Base-by-base conservation (phyloP, 768 basidiomycete species). In the Leccinum ochraceum region DNA sequence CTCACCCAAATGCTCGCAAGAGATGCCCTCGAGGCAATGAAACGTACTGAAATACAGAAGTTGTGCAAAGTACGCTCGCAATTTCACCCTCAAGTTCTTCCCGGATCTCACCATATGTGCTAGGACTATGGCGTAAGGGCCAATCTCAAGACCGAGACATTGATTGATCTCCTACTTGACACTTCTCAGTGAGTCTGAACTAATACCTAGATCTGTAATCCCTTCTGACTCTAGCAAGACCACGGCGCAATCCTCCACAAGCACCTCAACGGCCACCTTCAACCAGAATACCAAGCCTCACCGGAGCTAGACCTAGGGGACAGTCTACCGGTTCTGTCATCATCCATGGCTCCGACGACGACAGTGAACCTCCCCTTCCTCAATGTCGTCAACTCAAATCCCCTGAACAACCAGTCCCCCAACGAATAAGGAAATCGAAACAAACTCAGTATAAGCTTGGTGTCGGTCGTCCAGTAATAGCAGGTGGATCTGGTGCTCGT, bases 101-200 rank as follows among this genome's bases (percentile, higher is more conserved):
- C 10, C 61, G 37, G 58, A 64, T 61, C 64, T 70, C 58, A 67
- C 58, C 13, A 62, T 55, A 26, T 46, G 48, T 59, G 46, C 61
- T 53, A 93, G 90, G 88, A 91, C 66, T 85, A 87, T 69, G 89
- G 90, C 60, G 84, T 93, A 62, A 89, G 83, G 74, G 91, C 91
- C 50, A 92, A 92, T 74, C 81, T 92, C 69, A 92, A 90, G 78
- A 84, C 88, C 24, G 89, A 91, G 67, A 86, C 84, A 52, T 77
- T 93, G 63, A 90, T 93, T 67, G 87, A 91, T 69, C 78, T 90
- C 17, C 76, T 93, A 28, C 76, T 90, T 14, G 84, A 87, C 66
- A 81, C 79, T 16, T 74, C 76, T 32, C 75, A 73, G 63, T 76
- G 69, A 61, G 78, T 72, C 55, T 70, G 74, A 69, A 68, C 72